Percentiles rank a stretch among this genome's conserved stretches.
These are phyloP conservation scores for Spatholobus suberectus DNA, from an alignment of 306 rosid species.

Conservation along the genomic window DNA sequence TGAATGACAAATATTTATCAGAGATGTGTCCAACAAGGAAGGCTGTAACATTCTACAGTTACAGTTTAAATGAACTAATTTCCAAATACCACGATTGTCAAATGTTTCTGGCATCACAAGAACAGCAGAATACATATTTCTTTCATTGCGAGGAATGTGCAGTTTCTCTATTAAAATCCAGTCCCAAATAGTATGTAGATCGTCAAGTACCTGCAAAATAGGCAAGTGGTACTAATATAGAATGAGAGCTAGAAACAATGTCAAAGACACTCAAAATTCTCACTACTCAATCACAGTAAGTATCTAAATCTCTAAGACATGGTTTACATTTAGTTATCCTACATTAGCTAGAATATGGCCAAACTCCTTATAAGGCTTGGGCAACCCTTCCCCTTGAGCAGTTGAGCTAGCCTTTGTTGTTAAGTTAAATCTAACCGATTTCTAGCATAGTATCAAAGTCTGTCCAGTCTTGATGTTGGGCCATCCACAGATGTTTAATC, in stretches of 20 bases:
- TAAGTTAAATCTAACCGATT: background rate
- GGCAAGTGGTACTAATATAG: slow-evolving; percentile 39
- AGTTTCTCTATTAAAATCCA: slow-evolving; percentile 86
- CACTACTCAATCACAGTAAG: background rate
- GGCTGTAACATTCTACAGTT: too few species aligned
- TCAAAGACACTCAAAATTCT: background rate
- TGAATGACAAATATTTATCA: slow-evolving; percentile 20
- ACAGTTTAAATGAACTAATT: slow-evolving; percentile 33
- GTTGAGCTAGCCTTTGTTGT: background rate
- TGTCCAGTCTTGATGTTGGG: too few species aligned
- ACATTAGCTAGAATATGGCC: background rate
- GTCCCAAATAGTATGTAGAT: slow-evolving; percentile 86
- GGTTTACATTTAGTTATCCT: background rate
- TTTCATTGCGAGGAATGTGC: slow-evolving; percentile 74
- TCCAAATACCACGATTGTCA: slow-evolving; percentile 81
- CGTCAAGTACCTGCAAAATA: slow-evolving; percentile 78
- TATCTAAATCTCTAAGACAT: background rate
- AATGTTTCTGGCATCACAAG: slow-evolving; percentile 91
- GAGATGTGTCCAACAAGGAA: too few species aligned
- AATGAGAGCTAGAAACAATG: slow-evolving; percentile 31
- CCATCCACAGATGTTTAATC: background rate
- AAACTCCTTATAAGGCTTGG: background rate
- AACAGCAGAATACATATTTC: slow-evolving; percentile 84
- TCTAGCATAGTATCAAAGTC: background rate
- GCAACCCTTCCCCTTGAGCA: background rate